Percentiles rank a stretch among this genome's conserved stretches.
These are phyloP conservation scores for Barnettozyma sucrosica DNA, from an alignment of 805 yeast genomes.

Conservation along the genomic window DNA sequence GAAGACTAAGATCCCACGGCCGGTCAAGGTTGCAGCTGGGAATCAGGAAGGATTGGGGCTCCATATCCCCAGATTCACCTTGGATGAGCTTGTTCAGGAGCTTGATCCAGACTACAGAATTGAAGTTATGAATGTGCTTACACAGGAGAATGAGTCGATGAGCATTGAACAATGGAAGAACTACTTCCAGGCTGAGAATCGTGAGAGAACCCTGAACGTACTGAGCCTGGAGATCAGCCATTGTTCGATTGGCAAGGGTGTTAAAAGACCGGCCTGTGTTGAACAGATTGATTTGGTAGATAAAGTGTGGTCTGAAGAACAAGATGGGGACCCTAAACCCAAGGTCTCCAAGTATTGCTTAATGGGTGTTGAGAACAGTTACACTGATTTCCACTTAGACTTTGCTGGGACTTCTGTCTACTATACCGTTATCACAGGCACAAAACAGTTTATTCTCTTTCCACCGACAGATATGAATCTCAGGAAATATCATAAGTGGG, in stretches of 20 bases:
- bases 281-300: constrained; percentile 62
- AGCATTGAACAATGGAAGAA: constrained; percentile 66
- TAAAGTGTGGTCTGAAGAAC: constrained; percentile 47
- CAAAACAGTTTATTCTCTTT: constrained; percentile 65
- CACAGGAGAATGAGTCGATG: constrained; percentile 67
- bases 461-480: constrained; percentile 72
- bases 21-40: constrained; percentile 38
- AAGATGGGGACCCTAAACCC: constrained; percentile 32
- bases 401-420: constrained; percentile 92
- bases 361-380: constrained; percentile 77
- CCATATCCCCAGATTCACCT: constrained; percentile 54
- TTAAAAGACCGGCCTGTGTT: constrained; percentile 64
- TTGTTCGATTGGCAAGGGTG: constrained; percentile 38
- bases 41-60: constrained; percentile 36
- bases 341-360: constrained; percentile 71
- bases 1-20: constrained; percentile 32
- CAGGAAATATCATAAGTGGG: constrained; percentile 64
- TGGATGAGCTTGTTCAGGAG: constrained; percentile 47
- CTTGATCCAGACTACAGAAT: constrained; percentile 61
- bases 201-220: constrained; percentile 73
- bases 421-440: constrained; percentile 74
- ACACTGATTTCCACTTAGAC: constrained; percentile 87
- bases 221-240: constrained; percentile 74
- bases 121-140: constrained; percentile 85
- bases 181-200: constrained; percentile 47